phyloP scores from a whole-genome alignment of 257 asterid genomes.

The Penstemon newberryi region DNA sequence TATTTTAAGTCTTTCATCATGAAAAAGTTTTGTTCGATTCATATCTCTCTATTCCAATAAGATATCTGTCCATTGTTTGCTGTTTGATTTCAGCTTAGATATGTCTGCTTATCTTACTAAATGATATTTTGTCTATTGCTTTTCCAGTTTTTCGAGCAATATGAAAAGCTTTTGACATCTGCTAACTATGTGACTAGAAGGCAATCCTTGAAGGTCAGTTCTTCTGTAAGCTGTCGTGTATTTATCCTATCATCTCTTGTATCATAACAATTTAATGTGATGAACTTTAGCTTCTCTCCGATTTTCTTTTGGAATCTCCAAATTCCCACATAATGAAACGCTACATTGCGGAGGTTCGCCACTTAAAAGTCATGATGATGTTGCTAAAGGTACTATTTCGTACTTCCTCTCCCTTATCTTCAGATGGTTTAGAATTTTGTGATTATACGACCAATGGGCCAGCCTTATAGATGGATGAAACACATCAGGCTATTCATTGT shows the following conservation, averaged over 20 bases:
- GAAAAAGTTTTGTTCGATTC: constrained; percentile 19
- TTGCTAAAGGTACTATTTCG: constrained; percentile 63
- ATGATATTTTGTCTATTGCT: constrained; percentile 2
- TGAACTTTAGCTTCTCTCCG: constrained; percentile 84
- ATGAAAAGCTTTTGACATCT: constrained; percentile 81
- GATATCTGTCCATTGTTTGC: constrained; percentile 16
- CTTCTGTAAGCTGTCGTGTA: constrained; percentile 26
- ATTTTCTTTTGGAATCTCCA: constrained; percentile 89
- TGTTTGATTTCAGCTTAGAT: constrained; percentile 17
- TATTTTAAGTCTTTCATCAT: constrained; percentile 11
- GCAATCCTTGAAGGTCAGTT: constrained; percentile 94
- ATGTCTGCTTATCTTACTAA: constrained; percentile 21
- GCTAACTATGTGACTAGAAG: constrained; percentile 90
- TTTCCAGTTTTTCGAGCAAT: constrained; percentile 84
- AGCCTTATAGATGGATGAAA: constrained; percentile 9
- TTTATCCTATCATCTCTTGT: constrained; percentile 30
- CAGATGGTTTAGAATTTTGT: constrained; percentile 10
- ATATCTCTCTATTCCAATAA: constrained; percentile 17
- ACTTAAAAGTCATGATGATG: constrained; percentile 94
- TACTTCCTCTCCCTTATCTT: constrained; percentile 28
- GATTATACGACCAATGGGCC: constrained; percentile 15
- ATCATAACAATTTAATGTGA: constrained; percentile 35
- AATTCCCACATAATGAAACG: constrained; percentile 88
- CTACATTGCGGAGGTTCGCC: constrained; percentile 78
- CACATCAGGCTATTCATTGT: constrained; percentile 3